Base-by-base conservation (phyloP, 495 filamentous ascomycete species). In the Podospora pseudoanserina region DNA sequence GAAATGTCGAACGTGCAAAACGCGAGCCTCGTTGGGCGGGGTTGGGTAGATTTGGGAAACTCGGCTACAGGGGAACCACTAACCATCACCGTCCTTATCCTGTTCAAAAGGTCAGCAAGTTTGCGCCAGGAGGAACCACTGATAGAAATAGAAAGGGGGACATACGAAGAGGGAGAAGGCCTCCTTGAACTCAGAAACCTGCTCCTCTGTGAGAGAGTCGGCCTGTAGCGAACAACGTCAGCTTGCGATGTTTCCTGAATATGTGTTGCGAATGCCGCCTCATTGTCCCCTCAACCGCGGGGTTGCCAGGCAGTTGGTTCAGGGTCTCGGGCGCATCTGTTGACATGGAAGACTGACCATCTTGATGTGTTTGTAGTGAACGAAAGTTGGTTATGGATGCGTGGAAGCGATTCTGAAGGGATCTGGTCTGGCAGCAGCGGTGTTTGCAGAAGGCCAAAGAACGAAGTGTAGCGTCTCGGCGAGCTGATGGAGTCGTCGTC, bases 41-140 rank as follows among this genome's bases (percentile, higher is more conserved):
- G 64, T 58, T 28, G 54, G 65, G 68, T 30, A 62, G 59, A 32
- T 20, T 32, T 9, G 16, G 53, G 59, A 56, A 56, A 18, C 34
- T 56, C 30, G 60, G 67, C 26, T 34, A 20, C 63, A 67, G 55
- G 60, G n/a, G 60, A 58, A 53, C 64, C 67, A 93, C 93, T 90
- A 81, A 99, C 95, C 95, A 93, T 99, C 96, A 76, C 96, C 95
- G 86, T 99, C 96, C 84, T 99, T 99, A 88, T 99, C 95, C 95
- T 99, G 77, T 81, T 73, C 11, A 6, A 49, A 13, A 49, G 39
- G 39, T 49, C 39, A 49, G 39, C 39, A 49, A 9, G 39, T 49
- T 49, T 49, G 39, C 39, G 39, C 39, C 39, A 20, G 64, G 39
- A 19, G 70, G 68, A n/a, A 71, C 60, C 63, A 65, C 59, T 20